Evolutionary conservation across 148 eudicot species (phyloP).

Genomic region (Chenopodium suecicum): DNA sequence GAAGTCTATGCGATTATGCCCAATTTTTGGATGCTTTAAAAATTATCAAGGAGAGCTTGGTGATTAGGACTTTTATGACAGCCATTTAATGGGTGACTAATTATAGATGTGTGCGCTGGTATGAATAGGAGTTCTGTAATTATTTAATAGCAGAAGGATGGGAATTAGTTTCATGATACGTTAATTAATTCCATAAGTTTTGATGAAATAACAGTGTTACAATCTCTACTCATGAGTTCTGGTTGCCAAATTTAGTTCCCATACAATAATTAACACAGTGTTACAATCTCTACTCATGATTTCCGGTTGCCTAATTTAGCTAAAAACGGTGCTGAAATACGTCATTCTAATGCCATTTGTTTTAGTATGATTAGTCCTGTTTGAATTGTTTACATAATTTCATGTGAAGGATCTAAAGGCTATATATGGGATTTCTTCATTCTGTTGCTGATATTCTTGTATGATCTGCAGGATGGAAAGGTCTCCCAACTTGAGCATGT

Average conservation of each 20-base stretch:
- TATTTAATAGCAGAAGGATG: neutral
- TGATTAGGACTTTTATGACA: no score
- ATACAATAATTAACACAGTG: neutral
- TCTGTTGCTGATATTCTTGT: conserved; percentile 11
- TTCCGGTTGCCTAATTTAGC: neutral
- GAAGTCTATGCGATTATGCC: no score
- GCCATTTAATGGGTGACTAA: no score
- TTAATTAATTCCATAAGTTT: neutral
- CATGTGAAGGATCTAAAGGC: neutral
- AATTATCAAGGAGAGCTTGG: no score
- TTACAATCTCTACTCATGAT: neutral
- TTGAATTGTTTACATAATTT: neutral
- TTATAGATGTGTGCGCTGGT: no score
- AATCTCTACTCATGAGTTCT: neutral
- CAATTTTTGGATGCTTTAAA: no score
- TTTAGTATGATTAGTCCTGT: neutral
- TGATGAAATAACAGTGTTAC: neutral
- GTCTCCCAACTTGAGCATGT: conserved; percentile 97
- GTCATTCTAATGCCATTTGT: neutral
- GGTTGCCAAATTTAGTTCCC: neutral
- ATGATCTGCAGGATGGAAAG: conserved; percentile 74
- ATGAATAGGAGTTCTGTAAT: no score
- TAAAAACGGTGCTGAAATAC: neutral
- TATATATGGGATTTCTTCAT: neutral
- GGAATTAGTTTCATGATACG: neutral